Conservation (phyloP, 1,139 yeast genomes). For the Zygosaccharomyces sapae region DNA sequence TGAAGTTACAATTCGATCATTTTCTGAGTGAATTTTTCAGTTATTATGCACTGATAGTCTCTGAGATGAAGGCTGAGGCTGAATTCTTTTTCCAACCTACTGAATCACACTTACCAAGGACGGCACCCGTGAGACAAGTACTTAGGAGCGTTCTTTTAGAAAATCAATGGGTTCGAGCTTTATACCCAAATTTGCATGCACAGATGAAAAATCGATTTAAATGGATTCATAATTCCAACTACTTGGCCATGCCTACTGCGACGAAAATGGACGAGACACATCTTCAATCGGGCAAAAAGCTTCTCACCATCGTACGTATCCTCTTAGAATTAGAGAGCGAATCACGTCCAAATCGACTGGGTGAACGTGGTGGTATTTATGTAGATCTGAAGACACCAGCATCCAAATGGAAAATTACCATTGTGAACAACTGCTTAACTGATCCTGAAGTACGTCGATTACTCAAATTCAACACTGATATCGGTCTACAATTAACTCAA, state of each 20-base stretch:
- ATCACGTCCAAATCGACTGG: constrained; percentile 13
- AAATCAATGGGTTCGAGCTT: constrained; percentile 14
- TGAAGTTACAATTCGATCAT: constrained; percentile 18
- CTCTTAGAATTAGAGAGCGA: constrained; percentile 13
- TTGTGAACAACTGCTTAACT: constrained; percentile 13
- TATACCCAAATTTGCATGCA: constrained; percentile 20
- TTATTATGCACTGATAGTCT: constrained; percentile 17
- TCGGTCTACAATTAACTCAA: constrained; percentile 19
- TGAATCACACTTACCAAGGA: constrained; percentile 7
- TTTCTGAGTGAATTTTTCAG: constrained; percentile 18
- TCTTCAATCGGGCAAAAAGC: constrained; percentile 5
- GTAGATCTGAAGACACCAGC: constrained; percentile 10
- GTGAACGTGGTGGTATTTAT: constrained; percentile 4
- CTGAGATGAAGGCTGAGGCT: constrained; percentile 21
- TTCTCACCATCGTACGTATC: constrained; percentile 8
- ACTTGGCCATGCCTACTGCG: neutral
- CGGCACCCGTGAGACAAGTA: constrained; percentile 7
- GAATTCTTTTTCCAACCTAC: neutral
- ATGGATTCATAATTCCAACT: neutral
- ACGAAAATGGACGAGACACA: neutral
- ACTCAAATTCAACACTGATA: constrained; percentile 15
- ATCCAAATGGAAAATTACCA: constrained; percentile 19
- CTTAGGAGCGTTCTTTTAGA: constrained; percentile 13
- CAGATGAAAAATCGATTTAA: constrained; percentile 8
- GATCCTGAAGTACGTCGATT: constrained; percentile 13